Evolutionary conservation across 192 early-diverging fungal species (phyloP).

Genomic region (Polychytrium aggregatum): DNA sequence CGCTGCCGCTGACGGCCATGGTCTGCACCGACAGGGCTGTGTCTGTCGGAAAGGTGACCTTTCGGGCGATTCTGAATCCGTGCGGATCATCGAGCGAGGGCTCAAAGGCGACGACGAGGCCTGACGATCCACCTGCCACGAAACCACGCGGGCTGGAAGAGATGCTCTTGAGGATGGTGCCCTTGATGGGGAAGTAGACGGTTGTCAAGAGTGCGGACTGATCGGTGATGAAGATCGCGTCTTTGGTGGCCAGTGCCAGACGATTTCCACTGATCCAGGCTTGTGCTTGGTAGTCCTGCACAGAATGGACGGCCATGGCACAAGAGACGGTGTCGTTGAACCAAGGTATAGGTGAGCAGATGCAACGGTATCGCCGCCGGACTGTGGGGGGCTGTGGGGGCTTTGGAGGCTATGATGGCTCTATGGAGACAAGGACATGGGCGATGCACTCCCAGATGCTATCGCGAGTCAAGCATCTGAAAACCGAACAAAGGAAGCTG

Average conservation of each 20-base stretch:
- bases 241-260: constrained; percentile 25
- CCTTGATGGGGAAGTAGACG: not conserved
- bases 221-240: constrained; percentile 12
- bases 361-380: no score
- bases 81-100: constrained; percentile 1
- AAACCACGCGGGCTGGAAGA: not conserved
- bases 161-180: not conserved
- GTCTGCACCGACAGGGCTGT: constrained; percentile 7
- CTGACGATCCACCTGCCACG: not conserved
- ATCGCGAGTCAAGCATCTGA: not conserved
- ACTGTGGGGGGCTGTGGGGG: constrained; percentile 4
- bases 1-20: constrained; percentile 29
- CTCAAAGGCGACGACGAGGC: not conserved
- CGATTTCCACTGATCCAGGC: no score
- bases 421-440: not conserved
- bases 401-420: not conserved
- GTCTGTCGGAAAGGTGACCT: constrained; percentile 13
- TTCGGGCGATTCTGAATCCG: constrained; percentile 8
- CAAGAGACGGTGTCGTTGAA: no score
- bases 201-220: not conserved
- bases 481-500: not conserved
- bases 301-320: no score
- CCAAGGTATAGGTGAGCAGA: no score
- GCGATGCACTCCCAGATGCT: not conserved
- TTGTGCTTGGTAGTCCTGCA: no score